Conservation (phyloP, 2,329 filamentous ascomycete genomes). For the Laburnicola sp. region DNA sequence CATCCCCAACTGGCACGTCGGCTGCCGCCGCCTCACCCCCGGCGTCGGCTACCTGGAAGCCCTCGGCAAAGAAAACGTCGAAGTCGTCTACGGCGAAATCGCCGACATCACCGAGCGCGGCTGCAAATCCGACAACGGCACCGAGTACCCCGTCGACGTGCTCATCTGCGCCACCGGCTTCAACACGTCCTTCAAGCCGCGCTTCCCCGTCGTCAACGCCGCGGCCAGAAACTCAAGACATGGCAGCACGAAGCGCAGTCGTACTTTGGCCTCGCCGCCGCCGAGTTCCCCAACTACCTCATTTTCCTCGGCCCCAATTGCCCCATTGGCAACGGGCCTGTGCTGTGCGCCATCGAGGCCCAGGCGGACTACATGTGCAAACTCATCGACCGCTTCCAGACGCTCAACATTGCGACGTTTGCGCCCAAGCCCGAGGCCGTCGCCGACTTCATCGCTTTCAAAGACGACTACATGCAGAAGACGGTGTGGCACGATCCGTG, state of each 20-base stretch:
- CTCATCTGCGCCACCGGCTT: slow-evolving; percentile 45
- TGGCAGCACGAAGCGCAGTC: slow-evolving; percentile 48
- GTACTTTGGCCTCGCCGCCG: slow-evolving; percentile 53
- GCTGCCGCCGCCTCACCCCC: slow-evolving; percentile 51
- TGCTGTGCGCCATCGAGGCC: slow-evolving; percentile 51
- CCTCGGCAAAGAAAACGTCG: slow-evolving; percentile 47
- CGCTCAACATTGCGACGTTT: slow-evolving; percentile 50
- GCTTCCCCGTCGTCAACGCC: slow-evolving; percentile 50
- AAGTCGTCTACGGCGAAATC: slow-evolving; percentile 47
- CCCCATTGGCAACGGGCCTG: slow-evolving; percentile 48
- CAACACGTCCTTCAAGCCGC: slow-evolving; percentile 48
- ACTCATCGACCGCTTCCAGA: slow-evolving; percentile 55
- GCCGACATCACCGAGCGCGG: slow-evolving; percentile 38
- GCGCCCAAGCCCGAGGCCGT: slow-evolving; percentile 52
- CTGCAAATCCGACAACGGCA: slow-evolving; percentile 45
- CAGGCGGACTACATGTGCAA: slow-evolving; percentile 57
- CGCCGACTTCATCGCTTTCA: slow-evolving; percentile 55
- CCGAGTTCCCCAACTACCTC: slow-evolving; percentile 54
- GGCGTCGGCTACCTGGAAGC: slow-evolving; percentile 51
- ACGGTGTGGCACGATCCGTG: slow-evolving; percentile 54
- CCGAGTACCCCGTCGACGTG: slow-evolving; percentile 42
- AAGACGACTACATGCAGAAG: slow-evolving; percentile 50
- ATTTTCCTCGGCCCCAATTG: slow-evolving; percentile 49
- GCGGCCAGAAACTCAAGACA: slow-evolving; percentile 48
- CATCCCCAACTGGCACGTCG: slow-evolving; percentile 40